Percentiles rank a stretch among this genome's conserved stretches.
These are phyloP conservation scores for Lathyrus tuberosus DNA, from an alignment of 306 rosid species.

Conservation along the genomic window DNA sequence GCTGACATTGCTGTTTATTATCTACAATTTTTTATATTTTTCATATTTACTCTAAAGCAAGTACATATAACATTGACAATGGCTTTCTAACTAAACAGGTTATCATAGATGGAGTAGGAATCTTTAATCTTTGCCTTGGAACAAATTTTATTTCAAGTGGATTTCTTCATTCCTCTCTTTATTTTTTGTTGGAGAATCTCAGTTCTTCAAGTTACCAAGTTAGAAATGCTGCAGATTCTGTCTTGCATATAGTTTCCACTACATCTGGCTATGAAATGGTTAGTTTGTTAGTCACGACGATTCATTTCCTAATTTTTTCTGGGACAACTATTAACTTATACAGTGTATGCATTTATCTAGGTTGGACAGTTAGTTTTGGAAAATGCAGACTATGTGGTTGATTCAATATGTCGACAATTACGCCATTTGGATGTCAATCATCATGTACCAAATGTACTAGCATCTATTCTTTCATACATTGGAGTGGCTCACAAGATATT, in stretches of 20 bases:
- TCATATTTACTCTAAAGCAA: slow-evolving; percentile 30
- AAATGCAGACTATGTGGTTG: slow-evolving; percentile 92
- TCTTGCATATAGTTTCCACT: slow-evolving; percentile 63
- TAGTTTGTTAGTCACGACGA: slow-evolving; percentile 39
- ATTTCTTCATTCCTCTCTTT: slow-evolving; percentile 91
- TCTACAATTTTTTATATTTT: slow-evolving; percentile 33
- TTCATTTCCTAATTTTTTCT: slow-evolving; percentile 13
- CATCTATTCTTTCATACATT: slow-evolving; percentile 82
- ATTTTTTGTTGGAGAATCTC: slow-evolving; percentile 90
- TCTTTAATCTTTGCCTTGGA: slow-evolving; percentile 77
- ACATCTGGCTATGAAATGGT: slow-evolving; percentile 70
- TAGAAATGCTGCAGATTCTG: slow-evolving; percentile 80
- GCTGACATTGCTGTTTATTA: slow-evolving; percentile 39
- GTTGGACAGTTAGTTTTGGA: slow-evolving; percentile 80
- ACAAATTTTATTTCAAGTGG: slow-evolving; percentile 74
- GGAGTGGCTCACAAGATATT: slow-evolving; percentile 89
- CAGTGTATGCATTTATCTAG: slow-evolving; percentile 49
- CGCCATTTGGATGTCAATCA: slow-evolving; percentile 87
- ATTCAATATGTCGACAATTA: slow-evolving; percentile 84
- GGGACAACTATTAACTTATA: slow-evolving; percentile 28
- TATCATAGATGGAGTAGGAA: slow-evolving; percentile 90
- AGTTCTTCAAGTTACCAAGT: slow-evolving; percentile 67
- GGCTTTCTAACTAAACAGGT: slow-evolving; percentile 67
- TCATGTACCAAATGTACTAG: slow-evolving; percentile 83
- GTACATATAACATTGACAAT: slow-evolving; percentile 34